phyloP scores from a whole-genome alignment of 2,329 filamentous ascomycete genomes.

The Bisporella sp. region DNA sequence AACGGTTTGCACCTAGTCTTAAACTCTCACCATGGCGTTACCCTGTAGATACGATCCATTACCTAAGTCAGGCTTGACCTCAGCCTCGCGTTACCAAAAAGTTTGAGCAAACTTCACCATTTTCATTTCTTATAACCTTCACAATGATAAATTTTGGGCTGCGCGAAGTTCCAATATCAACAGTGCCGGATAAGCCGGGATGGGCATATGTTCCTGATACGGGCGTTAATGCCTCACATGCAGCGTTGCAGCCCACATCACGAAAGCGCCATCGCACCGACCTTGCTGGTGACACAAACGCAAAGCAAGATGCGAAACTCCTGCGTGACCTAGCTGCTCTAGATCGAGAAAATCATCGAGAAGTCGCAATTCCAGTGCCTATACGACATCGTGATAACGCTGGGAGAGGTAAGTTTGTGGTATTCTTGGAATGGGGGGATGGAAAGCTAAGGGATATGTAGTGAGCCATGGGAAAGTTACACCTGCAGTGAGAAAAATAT shows the following conservation, averaged over 20 bases:
- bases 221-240: slow-evolving; percentile 48
- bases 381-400: slow-evolving; percentile 41
- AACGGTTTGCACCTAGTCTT: too few relatives aligned
- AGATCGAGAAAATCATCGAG: slow-evolving; percentile 70
- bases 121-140: not conserved
- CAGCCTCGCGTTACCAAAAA: too few relatives aligned
- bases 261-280: slow-evolving; percentile 64
- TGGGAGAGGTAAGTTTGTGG: slow-evolving; percentile 28
- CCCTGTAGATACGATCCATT: too few relatives aligned
- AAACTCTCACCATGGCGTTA: too few relatives aligned
- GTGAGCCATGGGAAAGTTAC: slow-evolving; percentile 26
- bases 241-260: slow-evolving; percentile 42
- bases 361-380: slow-evolving; percentile 65
- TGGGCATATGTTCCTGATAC: slow-evolving; percentile 89
- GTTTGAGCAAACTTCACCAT: too few relatives aligned
- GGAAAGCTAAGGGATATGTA: slow-evolving; percentile 4
- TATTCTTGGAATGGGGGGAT: too few relatives aligned
- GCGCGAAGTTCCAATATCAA: slow-evolving; percentile 69
- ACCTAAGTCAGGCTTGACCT: too few relatives aligned
- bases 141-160: slow-evolving; percentile 66
- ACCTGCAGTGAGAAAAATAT: slow-evolving; percentile 62
- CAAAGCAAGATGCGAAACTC: slow-evolving; percentile 76
- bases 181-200: slow-evolving; percentile 67
- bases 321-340: slow-evolving; percentile 76
- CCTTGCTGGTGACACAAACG: slow-evolving; percentile 57